Base-by-base conservation (phyloP, 805 yeast genomes). In the Millerozyma acaciae region DNA sequence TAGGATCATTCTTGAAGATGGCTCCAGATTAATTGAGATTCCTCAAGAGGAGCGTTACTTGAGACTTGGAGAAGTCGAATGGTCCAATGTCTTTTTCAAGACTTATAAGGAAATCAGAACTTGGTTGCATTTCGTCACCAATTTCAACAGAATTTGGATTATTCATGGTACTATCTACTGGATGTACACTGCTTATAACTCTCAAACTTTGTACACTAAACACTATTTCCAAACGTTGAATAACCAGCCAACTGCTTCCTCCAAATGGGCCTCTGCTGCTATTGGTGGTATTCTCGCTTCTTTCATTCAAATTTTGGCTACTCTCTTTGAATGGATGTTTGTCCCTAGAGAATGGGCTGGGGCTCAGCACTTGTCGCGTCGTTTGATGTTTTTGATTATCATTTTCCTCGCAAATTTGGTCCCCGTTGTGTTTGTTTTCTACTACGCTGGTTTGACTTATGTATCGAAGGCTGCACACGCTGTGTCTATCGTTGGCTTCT, bases 281-380 rank as follows among this genome's bases (percentile, higher is more conserved):
- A 69, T 89, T 49, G 97, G 90, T 65, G 98, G 98, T 73, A 63
- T 84, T 32, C 71, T 90, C 49, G 97, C 97, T 33, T 65, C 80
- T 40, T 56, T 75, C 31, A 76, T 93, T 51, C 96, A 93, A 66
- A 73, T 93, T 39, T 47, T 76, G 38, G 98, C 98, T 32, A 89
- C 97, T 18, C 38, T 88, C 22, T 77, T 84, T 53, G 98, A 93
- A 66, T 90, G 96, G 96, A 70, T 80, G 57, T 93, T 88, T 53
- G 97, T 93, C 41, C 98, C 98, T 47, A 82, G 97, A 66, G 78
- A 82, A 50, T 93, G 97, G 97, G 95, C 97, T 21, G 98, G 99
- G 65, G 97, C 97, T 60, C 97, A 90, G 68, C 96, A 85, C 60
- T 75, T 93, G 56, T 68, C 87, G 23, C 86, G 96, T 66, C 82